A percentile compares a stretch with the other conserved stretches of the same genome.
These are phyloP conservation scores for Chaetomium cochliodes DNA, from an alignment of 495 filamentous ascomycete species.

Conservation along the genomic window DNA sequence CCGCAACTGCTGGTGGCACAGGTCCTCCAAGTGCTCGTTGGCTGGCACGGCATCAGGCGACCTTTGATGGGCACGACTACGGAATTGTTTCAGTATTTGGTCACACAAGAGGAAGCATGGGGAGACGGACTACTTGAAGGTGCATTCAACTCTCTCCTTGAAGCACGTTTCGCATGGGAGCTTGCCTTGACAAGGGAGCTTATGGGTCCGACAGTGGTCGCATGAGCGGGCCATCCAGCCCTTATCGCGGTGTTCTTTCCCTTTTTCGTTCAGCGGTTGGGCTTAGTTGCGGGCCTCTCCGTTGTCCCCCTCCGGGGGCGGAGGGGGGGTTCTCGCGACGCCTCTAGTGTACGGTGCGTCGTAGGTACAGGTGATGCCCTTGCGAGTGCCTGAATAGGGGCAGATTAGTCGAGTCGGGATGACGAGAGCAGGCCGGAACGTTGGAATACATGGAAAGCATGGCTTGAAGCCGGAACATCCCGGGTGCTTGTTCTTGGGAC, in stretches of 20 bases:
- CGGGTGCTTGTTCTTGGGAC: conserved; percentile 8
- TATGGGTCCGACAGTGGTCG: conserved; percentile 23
- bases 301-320: conserved; percentile 23
- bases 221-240: conserved; percentile 28
- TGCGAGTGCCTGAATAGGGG: conserved; percentile 17
- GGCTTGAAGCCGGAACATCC: conserved; percentile 27
- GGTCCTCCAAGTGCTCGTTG: not conserved
- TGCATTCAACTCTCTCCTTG: conserved; percentile 22
- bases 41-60: not conserved
- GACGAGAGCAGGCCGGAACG: not conserved
- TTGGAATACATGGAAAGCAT: conserved; percentile 25
- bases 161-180: conserved; percentile 29
- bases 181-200: conserved; percentile 25
- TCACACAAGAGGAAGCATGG: not conserved
- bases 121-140: conserved; percentile 19
- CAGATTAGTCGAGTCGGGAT: not conserved
- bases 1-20: not conserved
- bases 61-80: not conserved
- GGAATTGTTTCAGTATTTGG: too few relatives aligned
- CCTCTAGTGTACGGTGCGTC: conserved; percentile 24
- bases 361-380: conserved; percentile 23
- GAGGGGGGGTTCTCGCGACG: conserved; percentile 23
- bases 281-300: conserved; percentile 19
- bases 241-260: conserved; percentile 20
- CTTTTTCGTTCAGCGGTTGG: conserved; percentile 12